Base-by-base conservation (phyloP, 1,284 basidiomycete species). In the Melampsora americana region DNA sequence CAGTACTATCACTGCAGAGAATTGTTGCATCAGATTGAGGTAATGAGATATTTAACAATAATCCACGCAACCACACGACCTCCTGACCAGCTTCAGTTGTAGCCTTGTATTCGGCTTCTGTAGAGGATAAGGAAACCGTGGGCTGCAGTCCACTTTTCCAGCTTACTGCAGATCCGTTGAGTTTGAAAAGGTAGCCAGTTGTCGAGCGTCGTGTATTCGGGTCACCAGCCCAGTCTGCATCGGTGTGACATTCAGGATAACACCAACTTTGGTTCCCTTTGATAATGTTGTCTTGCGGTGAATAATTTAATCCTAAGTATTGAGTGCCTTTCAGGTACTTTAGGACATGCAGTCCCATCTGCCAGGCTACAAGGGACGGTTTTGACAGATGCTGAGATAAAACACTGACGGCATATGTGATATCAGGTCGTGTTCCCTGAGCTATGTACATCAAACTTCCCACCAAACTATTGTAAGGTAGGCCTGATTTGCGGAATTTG, bases 171-270 rank as follows among this genome's bases (percentile, higher is more conserved):
- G 66, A 59, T 3, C 77, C 62, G 30, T 39, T 35, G 35, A 78
- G 23, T 20, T 23, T 30, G 39, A 78, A 44, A 12, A 73, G n/a
- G 23, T 59, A 61, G 5, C 77, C 77, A 6, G 77, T 67, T 5
- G 67, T 77, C 26, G 71, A 69, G 4, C 69, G 30, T 18, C 78
- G 18, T 14, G 69, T 46, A 3, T n/a, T 53, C 4, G 26, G 11
- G 50, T 73, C 68, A 30, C 60, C 77, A 30, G 77, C 78, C 69
- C 69, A 78, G 48, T 77, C 77, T 14, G 70, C 32, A 18, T 78
- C 78, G 44, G 35, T 48, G 56, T 20, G 53, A n/a, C 20, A 23
- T 56, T 23, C 53, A n/a, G 53, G 53, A 28, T n/a, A 56, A 28
- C 6, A n/a, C 53, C 53, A 56, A 12, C 53, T 56, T 14, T 56